Conservation (phyloP, 371 early-diverging fungal genomes). For the Cokeromyces recurvatus region DNA sequence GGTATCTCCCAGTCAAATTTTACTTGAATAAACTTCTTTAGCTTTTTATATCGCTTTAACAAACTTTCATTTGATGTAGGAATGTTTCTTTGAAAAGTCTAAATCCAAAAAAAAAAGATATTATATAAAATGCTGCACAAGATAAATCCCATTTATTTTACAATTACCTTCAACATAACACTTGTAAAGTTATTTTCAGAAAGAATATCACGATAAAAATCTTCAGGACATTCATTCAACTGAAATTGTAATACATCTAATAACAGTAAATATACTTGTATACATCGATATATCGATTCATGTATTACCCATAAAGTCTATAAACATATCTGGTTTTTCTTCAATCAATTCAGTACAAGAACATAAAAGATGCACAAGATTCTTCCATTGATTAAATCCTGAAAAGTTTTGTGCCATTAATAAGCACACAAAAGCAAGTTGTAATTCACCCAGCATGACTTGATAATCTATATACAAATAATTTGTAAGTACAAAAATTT, state of each 20-base stretch:
- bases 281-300: too few relatives aligned
- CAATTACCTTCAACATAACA: constrained; percentile 44
- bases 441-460: constrained; percentile 73
- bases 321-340: constrained; percentile 38
- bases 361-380: constrained; percentile 68
- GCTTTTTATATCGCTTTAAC: constrained; percentile 19
- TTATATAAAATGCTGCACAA: not conserved
- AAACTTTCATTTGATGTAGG: constrained; percentile 18
- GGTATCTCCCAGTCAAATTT: constrained; percentile 50
- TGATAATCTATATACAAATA: constrained; percentile 21
- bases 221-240: constrained; percentile 73
- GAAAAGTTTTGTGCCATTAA: constrained; percentile 82
- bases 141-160: not conserved
- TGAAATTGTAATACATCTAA: constrained; percentile 57
- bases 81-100: constrained; percentile 38
- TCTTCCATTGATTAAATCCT: constrained; percentile 89
- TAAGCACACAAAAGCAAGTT: constrained; percentile 77
- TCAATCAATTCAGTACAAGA: constrained; percentile 56
- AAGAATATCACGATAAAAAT: constrained; percentile 75
- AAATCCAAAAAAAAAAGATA: not conserved
- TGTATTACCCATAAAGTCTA: constrained; percentile 55
- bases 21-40: constrained; percentile 35
- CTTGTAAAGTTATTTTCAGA: constrained; percentile 70
- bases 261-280: too few relatives aligned
- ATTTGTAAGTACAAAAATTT: not conserved